Base-by-base conservation (phyloP, 2,329 filamentous ascomycete genomes). In the Fusarium sp. region DNA sequence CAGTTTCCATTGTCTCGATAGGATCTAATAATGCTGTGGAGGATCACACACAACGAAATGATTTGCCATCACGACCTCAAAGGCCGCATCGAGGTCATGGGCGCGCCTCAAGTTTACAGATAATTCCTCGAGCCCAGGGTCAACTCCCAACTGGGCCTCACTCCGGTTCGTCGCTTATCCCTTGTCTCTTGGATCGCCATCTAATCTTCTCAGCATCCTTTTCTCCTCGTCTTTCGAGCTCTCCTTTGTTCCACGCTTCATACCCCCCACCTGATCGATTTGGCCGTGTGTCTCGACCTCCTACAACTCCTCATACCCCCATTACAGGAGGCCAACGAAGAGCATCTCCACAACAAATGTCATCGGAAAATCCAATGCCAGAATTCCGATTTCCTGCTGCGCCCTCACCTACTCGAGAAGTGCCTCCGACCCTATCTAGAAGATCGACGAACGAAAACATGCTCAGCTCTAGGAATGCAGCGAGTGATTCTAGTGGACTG, bases 1-100 rank as follows among this genome's bases (percentile, higher is more conserved):
- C 93, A 5, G 85, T 96, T 29, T 96, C 93, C 20, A 95, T 96
- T 68, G 89, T 95, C 44, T 95, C 93, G 12, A 88, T 95, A 72
- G 91, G 90, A 13, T 88, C 88, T 21, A 80, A 81, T 37, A 82
- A 81, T 29, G 80, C 81, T 21, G 79, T 84, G 39, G 86, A 86
- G 23, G 85, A 86, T 42, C 80, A 83, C 42, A 70, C 74, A 21
- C 80, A 81, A 48, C 78, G 78, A 57, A 83, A 82, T 66, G 83
- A 85, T 28, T 71, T 78, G 16, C 75, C 81, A 3, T 65, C 75
- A 31, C 79, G 82, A 70, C 79, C 84, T 21, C 81, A 84, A 52
- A 85, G 88, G 53, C 86, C 88, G 21, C 77, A 75, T 20, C 88
- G 89, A 72, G 88, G 90, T 7, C 94, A 97, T 82, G 89, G 85